Conservation (phyloP, 306 rosid species). For the Mimosa pudica region DNA sequence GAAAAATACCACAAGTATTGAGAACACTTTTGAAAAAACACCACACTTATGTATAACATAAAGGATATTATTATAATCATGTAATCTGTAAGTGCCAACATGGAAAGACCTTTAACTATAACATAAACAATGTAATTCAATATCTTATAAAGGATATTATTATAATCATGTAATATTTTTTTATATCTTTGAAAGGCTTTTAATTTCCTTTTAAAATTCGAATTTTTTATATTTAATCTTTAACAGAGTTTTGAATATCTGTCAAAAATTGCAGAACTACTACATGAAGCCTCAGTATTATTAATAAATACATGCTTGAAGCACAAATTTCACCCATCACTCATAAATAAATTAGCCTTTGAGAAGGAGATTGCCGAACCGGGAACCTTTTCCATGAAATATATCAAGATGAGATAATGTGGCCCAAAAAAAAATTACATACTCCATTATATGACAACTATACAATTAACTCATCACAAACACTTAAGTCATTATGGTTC, state of each 20-base stretch:
- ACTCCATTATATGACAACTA: not conserved
- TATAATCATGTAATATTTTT: not conserved
- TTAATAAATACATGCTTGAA: too few species aligned
- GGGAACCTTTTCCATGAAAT: too few species aligned
- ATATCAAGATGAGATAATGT: not conserved
- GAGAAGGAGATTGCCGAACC: too few species aligned
- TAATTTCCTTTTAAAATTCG: not conserved
- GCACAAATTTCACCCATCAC: too few species aligned
- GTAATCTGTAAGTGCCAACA: too few species aligned
- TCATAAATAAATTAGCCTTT: too few species aligned
- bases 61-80: too few species aligned
- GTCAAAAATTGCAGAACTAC: not conserved
- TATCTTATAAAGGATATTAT: too few species aligned
- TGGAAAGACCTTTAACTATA: too few species aligned
- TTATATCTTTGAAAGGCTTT: not conserved
- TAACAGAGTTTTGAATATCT: not conserved
- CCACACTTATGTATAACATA: too few species aligned
- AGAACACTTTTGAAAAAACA: too few species aligned
- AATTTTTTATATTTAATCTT: not conserved
- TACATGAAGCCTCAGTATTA: not conserved
- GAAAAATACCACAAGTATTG: too few species aligned
- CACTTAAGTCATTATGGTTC: not conserved
- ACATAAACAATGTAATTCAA: not conserved
- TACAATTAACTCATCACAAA: not conserved
- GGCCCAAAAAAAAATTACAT: not conserved